Percentiles rank a stretch among this genome's conserved stretches.
phyloP scores from a whole-genome alignment of 305 asterid genomes.

The Ajuga reptans region DNA sequence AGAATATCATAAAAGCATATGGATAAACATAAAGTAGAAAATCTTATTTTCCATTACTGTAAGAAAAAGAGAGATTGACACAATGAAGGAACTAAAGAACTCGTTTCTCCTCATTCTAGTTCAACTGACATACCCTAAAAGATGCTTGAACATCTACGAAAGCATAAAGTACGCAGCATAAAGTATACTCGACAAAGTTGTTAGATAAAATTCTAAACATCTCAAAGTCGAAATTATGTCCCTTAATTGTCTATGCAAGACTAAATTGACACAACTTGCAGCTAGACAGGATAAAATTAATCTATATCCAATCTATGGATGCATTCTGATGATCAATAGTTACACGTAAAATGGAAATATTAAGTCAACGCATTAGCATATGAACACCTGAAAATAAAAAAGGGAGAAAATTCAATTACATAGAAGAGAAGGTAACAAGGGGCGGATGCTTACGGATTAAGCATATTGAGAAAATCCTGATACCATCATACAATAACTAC shows the following conservation, averaged over 20 bases:
- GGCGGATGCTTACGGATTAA: conserved; percentile 6
- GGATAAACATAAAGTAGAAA: not conserved
- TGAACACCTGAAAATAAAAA: not conserved
- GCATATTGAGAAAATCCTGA: not conserved
- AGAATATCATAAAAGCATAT: not conserved
- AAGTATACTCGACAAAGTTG: not conserved
- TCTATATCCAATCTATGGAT: not conserved
- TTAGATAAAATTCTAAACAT: not conserved
- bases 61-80: not conserved
- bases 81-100: not conserved
- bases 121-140: not conserved
- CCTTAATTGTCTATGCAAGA: not conserved
- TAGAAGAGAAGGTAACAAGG: not conserved
- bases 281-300: not conserved
- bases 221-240: not conserved
- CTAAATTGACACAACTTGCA: conserved; percentile 14
- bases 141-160: conserved; percentile 1
- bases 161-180: not conserved
- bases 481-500: not conserved
- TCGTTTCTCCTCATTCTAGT: not conserved
- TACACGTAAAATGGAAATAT: not conserved
- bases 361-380: conserved; percentile 20
- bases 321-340: conserved; percentile 15
- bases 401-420: not conserved
- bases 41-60: not conserved